Base-by-base conservation (phyloP, 345 rosid species). In the Ricinus communis region DNA sequence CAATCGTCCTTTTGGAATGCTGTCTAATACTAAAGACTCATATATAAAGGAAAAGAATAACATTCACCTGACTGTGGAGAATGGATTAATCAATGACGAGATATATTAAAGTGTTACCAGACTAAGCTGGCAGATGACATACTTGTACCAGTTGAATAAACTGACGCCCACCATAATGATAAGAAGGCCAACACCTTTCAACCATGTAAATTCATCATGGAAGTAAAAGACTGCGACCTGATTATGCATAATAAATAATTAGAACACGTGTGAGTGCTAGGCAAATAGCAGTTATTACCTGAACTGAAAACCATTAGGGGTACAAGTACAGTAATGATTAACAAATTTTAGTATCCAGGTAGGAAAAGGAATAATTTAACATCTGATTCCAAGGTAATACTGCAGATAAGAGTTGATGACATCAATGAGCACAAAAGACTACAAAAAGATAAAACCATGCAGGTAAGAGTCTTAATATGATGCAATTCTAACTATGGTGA, bases 191-290 rank as follows among this genome's bases (percentile, higher is more conserved):
- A 76, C 66, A 60, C 97, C 99, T 85, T 93, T 95, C 65, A 95
- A 81, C 99, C 94, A 90, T 21, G 97, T 92, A 79, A 95, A 95
- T 59, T 91, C 85, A 54, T 95, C 99, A 31, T 93, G 96, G 81
- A 95, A 95, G 75, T 95, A 95, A 79, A 95, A 89, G 53, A 95
- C 99, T 7, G 98, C 99, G 76, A 93, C 99, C 99, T 95, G 87
- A 67, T 75, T 36, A 74, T 61, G 65, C 57, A 59, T 25, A 49
- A 66, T 36, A 62, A 56, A 45, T 47, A n/a, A 14, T 16, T 25
- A 36, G 45, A 58, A 59, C 18, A 45, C 62, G 43, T 50, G n/a
- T 18, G 46, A 3, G 38, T 24, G 11, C 18, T 1, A 4, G 4
- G 60, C 64, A 50, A 27, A 19, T 25, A 71, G 30, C 60, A 62